These are phyloP conservation scores for Hysterangium stoloniferum DNA, from an alignment of 768 basidiomycete genomes.

Conservation along the genomic window DNA sequence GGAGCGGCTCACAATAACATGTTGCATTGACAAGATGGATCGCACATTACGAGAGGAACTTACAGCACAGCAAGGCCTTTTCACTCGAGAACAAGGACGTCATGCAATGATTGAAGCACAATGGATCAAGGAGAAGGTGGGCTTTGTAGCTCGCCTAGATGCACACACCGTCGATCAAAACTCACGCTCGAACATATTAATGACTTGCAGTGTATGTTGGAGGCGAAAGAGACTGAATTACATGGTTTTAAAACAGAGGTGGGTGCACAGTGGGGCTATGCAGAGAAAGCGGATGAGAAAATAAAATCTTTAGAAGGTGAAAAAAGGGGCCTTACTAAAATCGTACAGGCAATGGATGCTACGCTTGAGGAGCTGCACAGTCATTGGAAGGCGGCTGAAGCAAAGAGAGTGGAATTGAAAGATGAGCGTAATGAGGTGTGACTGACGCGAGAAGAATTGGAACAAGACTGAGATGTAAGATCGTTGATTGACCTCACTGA, in stretches of 20 bases:
- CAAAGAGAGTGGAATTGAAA: conserved; percentile 47
- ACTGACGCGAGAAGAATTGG: conserved; percentile 43
- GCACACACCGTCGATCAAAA: conserved; percentile 4
- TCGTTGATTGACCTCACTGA: too few relatives aligned
- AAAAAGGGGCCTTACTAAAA: not conserved
- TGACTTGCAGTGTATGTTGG: conserved; percentile 32
- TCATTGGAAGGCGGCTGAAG: conserved; percentile 51
- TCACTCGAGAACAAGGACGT: too few relatives aligned
- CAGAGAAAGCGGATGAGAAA: conserved; percentile 46
- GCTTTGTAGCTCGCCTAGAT: not conserved
- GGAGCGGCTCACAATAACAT: too few relatives aligned
- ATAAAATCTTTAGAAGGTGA: conserved; percentile 14
- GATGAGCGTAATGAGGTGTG: conserved; percentile 45
- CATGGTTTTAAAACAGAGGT: conserved; percentile 50
- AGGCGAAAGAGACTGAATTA: conserved; percentile 37
- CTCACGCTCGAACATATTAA: conserved; percentile 23
- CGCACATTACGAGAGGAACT: too few relatives aligned
- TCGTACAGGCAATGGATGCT: conserved; percentile 3
- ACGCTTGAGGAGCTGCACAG: conserved; percentile 30
- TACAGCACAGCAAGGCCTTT: too few relatives aligned
- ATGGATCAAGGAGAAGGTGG: conserved; percentile 1
- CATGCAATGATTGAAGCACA: not conserved
- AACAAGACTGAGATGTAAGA: conserved; percentile 50
- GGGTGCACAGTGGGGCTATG: conserved; percentile 63
- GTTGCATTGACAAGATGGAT: too few relatives aligned